Percentiles rank a stretch among this genome's conserved stretches.
phyloP scores from a whole-genome alignment of 805 yeast genomes.

The Saccharomycopsis synnaedendra region DNA sequence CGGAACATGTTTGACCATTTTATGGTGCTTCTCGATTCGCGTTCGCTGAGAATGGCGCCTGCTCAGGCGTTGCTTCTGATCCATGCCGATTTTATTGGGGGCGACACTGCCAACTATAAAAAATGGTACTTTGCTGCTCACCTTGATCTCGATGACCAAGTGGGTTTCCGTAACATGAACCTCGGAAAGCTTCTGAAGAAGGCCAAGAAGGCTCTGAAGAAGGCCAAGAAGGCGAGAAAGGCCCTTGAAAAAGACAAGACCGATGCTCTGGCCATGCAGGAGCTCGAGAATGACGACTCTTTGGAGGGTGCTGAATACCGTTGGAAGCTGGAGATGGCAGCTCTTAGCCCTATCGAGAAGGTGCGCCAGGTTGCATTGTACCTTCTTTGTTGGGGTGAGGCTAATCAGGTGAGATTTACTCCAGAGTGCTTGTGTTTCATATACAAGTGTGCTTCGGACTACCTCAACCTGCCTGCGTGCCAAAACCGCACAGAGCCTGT shows the following conservation, averaged over 20 bases:
- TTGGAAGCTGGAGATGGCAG: slow-evolving; percentile 61
- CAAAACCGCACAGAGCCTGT: slow-evolving; percentile 52
- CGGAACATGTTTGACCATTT: slow-evolving; percentile 84
- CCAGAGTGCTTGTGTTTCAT: slow-evolving; percentile 86
- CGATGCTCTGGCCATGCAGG: slow-evolving; percentile 43
- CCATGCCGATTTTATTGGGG: slow-evolving; percentile 84
- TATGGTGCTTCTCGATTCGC: slow-evolving; percentile 72
- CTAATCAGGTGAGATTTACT: slow-evolving; percentile 78
- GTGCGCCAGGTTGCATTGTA: slow-evolving; percentile 55
- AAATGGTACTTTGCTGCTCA: slow-evolving; percentile 88
- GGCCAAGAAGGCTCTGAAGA: slow-evolving; percentile 72
- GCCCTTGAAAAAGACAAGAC: slow-evolving; percentile 57
- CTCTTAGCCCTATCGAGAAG: slow-evolving; percentile 42
- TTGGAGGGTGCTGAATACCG: slow-evolving; percentile 79
- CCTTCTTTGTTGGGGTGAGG: slow-evolving; percentile 66
- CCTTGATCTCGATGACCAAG: slow-evolving; percentile 72
- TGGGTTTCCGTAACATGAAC: slow-evolving; percentile 75
- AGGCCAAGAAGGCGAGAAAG: slow-evolving; percentile 64
- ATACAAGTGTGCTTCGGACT: slow-evolving; percentile 90
- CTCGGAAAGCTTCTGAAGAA: slow-evolving; percentile 67
- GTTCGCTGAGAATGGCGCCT: slow-evolving; percentile 84
- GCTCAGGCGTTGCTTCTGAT: slow-evolving; percentile 73
- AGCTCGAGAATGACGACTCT: slow-evolving; percentile 75
- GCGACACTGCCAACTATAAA: slow-evolving; percentile 74
- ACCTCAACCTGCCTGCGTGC: slow-evolving; percentile 79